Evolutionary conservation across 129 eudicot genomes (phyloP).

Genomic region (Escallonia rubra): DNA sequence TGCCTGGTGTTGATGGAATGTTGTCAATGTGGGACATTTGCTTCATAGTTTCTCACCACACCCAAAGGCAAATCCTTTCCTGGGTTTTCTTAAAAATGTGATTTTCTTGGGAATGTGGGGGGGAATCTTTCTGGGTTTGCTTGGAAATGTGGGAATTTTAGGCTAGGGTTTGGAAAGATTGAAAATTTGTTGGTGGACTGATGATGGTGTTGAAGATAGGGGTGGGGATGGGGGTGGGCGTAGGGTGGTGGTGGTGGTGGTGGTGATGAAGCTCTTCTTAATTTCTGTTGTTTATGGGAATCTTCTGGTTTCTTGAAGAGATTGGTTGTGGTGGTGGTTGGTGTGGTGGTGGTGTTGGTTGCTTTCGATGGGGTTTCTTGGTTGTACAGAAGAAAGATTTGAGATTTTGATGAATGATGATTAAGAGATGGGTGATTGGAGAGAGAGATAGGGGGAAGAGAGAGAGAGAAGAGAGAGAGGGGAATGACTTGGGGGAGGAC

Average conservation of each 20-base stretch:
- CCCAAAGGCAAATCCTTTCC: background rate
- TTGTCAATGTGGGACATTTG: conserved; percentile 68
- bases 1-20: conserved; percentile 70
- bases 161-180: conserved; percentile 26
- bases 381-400: conserved; percentile 7
- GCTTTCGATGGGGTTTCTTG: conserved; percentile 17
- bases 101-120: background rate
- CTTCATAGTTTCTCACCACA: conserved; percentile 19
- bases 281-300: conserved; percentile 23
- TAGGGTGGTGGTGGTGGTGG: background rate
- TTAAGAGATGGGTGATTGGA: conserved; percentile 34
- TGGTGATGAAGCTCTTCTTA: background rate
- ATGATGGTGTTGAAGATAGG: background rate
- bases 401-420: conserved; percentile 36
- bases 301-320: conserved; percentile 49
- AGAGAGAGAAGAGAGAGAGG: background rate
- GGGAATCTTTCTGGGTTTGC: conserved; percentile 7
- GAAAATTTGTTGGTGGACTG: conserved; percentile 5
- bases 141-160: background rate
- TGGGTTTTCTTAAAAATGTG: background rate
- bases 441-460: conserved; percentile 25
- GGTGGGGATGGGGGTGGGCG: background rate
- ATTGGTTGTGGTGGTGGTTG: conserved; percentile 29
- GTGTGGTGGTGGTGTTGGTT: background rate
- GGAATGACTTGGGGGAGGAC: conserved; percentile 17